Percentiles rank a stretch among this genome's conserved stretches.
phyloP scores from a whole-genome alignment of 2,329 filamentous ascomycete genomes.

The Fusarium chuoi region DNA sequence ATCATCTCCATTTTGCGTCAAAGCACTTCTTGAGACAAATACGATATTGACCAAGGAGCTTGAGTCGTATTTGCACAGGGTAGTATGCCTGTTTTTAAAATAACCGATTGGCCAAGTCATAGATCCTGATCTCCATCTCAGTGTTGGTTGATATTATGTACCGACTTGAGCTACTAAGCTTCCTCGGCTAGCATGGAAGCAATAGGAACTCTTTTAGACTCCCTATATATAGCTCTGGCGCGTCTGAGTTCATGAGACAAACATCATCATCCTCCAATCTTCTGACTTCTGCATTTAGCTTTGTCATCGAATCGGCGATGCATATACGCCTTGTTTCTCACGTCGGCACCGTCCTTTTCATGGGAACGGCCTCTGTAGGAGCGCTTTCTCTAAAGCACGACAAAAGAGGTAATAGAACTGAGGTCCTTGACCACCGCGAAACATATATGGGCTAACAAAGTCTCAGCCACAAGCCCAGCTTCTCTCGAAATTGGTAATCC shows the following conservation, averaged over 20 bases:
- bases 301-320: background rate
- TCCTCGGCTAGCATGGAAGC: too few species aligned
- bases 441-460: background rate
- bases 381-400: background rate
- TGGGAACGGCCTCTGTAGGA: background rate
- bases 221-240: background rate
- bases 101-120: background rate
- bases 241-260: background rate
- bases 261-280: background rate
- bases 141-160: too few species aligned
- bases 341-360: background rate
- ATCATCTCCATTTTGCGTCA: background rate
- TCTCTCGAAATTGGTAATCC: background rate
- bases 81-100: background rate
- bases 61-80: accelerated
- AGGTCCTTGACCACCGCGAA: accelerated
- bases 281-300: accelerated
- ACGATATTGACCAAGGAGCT: too few species aligned
- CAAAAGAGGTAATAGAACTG: background rate
- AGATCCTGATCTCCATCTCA: background rate
- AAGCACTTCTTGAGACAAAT: background rate
- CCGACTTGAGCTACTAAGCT: background rate
- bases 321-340: background rate
- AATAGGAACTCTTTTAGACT: accelerated
- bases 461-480: background rate